Percentiles rank a stretch among this genome's conserved stretches.
Conservation (phyloP, 805 yeast species). For the Suhomyces sp. region DNA sequence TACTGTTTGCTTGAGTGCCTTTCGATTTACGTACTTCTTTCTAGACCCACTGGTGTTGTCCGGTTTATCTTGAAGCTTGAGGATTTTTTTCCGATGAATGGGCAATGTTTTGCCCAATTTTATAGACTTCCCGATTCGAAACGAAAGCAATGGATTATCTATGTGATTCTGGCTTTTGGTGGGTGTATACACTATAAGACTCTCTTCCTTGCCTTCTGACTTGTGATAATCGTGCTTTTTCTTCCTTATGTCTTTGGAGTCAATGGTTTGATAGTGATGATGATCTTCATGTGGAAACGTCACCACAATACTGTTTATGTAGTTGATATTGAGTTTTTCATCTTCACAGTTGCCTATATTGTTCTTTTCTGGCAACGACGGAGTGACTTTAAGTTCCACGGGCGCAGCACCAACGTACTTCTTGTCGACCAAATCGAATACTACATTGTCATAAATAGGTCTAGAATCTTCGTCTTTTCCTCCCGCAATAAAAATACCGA, state of each 20-base stretch:
- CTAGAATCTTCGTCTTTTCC: constrained; percentile 42
- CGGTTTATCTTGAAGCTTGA: constrained; percentile 1
- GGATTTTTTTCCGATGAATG: constrained; percentile 22
- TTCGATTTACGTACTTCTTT: background rate
- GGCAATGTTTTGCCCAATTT: constrained; percentile 30
- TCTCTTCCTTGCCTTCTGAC: constrained; percentile 8
- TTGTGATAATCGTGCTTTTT: constrained; percentile 1
- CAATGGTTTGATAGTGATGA: constrained; percentile 8
- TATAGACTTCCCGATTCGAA: constrained; percentile 32
- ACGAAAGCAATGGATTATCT: constrained; percentile 33
- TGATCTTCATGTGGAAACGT: constrained; percentile 27
- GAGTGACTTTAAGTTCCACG: constrained; percentile 13
- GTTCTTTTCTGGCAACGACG: background rate
- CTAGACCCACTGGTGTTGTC: background rate
- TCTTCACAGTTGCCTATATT: constrained; percentile 15
- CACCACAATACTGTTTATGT: constrained; percentile 32
- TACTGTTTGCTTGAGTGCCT: constrained; percentile 21
- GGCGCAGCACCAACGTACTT: constrained; percentile 26
- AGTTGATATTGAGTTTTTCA: constrained; percentile 26
- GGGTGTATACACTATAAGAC: constrained; percentile 34
- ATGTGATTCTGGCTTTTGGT: constrained; percentile 13
- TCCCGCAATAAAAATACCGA: constrained; percentile 53
- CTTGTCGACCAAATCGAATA: constrained; percentile 46
- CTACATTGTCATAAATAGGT: constrained; percentile 29
- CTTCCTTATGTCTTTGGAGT: constrained; percentile 2